Evolutionary conservation across 768 basidiomycete species (phyloP), one percentile per base, ranked within the genome.

Genomic region (Kwoniella sp.): DNA sequence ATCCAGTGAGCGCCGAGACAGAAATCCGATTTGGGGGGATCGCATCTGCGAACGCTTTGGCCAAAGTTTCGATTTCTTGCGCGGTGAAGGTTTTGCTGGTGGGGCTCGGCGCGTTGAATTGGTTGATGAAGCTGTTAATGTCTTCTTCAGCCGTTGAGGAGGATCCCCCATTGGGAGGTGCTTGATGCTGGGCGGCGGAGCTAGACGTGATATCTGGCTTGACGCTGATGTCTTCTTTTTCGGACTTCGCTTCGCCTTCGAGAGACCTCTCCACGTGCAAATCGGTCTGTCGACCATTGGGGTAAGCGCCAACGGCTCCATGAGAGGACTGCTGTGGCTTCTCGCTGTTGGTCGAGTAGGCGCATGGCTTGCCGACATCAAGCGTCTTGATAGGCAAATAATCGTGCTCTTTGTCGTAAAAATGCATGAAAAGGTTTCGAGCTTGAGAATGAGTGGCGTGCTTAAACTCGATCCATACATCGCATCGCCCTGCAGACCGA

Each of bases 391-490:
- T 24, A 4, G 1, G 33, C 13, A 40, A 36, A 27, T 22, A 36
- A 22, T 21, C n/a, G 49, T n/a, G 22, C 27, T 13, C 58, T 21
- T 13, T 12, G 9, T 25, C 36, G 55, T 63, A 70, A 52, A 72
- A 69, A 29, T 72, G 61, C 8, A 60, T 40, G 51, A 72, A 70
- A 21, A 70, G 68, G 24, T 69, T 59, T 29, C 53, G 55, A 1
- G 66, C 66, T 59, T 70, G 58, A 86, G 87, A 90, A 71, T 87
- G 87, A 67, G 87, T 89, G 37, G 91, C 88, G 65, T 72, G 60
- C n/a, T 90, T 90, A 83, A 93, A 93, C 79, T 92, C 91, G 55
- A 92, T 85, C 90, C 90, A 92, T 2, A 93, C 90, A 71, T 94
- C 91, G 62, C 76, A 93, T 89, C 68, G 69, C 12, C 56, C 56